These are phyloP conservation scores for Perkinsus chesapeaki DNA, from an alignment of 169 alveolate genomes.

Conservation along the genomic window DNA sequence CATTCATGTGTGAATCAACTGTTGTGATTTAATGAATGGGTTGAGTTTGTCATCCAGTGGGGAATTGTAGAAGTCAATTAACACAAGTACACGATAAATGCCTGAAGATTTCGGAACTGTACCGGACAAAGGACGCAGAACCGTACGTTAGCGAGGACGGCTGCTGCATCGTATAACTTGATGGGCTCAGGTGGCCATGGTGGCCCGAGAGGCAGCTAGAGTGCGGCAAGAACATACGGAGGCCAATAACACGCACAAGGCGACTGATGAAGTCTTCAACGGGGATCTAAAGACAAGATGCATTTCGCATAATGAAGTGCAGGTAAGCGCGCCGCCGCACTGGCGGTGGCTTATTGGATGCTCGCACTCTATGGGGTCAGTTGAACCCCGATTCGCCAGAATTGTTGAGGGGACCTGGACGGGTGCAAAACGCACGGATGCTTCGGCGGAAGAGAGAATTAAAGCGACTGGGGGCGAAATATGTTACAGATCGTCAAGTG, in stretches of 20 bases:
- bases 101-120: no score
- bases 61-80: no score
- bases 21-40: no score
- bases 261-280: background rate
- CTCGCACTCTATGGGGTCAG: background rate
- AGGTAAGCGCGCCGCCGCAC: background rate
- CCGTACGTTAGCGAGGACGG: background rate
- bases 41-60: no score
- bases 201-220: background rate
- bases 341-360: background rate
- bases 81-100: no score
- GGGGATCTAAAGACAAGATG: background rate
- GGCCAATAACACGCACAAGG: background rate
- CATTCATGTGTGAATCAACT: no score
- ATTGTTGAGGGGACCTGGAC: background rate
- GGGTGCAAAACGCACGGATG: background rate
- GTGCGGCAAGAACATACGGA: background rate
- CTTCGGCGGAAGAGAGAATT: background rate
- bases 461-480: background rate
- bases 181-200: background rate
- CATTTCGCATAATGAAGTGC: background rate
- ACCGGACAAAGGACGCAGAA: no score
- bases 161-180: no score
- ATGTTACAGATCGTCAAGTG: background rate
- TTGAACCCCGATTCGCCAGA: background rate